Base-by-base conservation (phyloP, 2,329 filamentous ascomycete genomes). In the Didymella sp. region DNA sequence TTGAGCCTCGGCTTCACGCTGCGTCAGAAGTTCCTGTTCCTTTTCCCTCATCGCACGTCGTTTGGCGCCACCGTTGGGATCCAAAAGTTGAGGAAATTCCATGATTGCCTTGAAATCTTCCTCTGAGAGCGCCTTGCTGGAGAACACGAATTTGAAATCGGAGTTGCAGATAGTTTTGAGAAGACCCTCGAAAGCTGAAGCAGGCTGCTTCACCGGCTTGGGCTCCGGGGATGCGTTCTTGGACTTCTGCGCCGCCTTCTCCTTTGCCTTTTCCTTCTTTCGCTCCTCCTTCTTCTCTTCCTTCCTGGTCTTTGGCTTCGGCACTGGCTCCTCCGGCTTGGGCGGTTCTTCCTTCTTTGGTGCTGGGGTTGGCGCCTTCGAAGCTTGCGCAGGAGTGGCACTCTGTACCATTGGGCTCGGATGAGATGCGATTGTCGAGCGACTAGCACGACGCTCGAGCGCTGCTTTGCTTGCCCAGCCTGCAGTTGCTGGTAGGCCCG, bases 401-500 rank as follows among this genome's bases (percentile, higher is more conserved):
- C 78, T 78, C 2, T 78, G 73, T 21, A 80, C 83, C 33, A 90
- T 89, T 42, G 94, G 93, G 72, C 93, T 97, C 2, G 92, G 89
- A 24, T 91, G 87, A 19, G 91, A 89, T 62, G 86, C 88, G 69
- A 89, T 96, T 0, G 91, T 93, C 28, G 91, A 89, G 64, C 92
- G 86, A 69, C 92, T 96, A 58, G 86, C 90, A 66, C 85, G 86
- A 69, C 87, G 87, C 76, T 85, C 91, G 56, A 82, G 84, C 62
- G 83, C 88, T 85, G 73, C 87, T 81, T 79, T 87, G 61, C 85
- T 88, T 19, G 94, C 95, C 95, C 95, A 99, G 71, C 89, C 97
- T 4, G 94, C 95, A 3, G 93, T 92, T 1, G 93, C 92, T 2
- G 95, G 96, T 38, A 99, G 81, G n/a, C 92, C 95, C 35, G 95